Percentiles rank a stretch among this genome's conserved stretches.
These are phyloP conservation scores for Ceratocystiopsis sp. DNA, from an alignment of 2,329 filamentous ascomycete species.

Conservation along the genomic window DNA sequence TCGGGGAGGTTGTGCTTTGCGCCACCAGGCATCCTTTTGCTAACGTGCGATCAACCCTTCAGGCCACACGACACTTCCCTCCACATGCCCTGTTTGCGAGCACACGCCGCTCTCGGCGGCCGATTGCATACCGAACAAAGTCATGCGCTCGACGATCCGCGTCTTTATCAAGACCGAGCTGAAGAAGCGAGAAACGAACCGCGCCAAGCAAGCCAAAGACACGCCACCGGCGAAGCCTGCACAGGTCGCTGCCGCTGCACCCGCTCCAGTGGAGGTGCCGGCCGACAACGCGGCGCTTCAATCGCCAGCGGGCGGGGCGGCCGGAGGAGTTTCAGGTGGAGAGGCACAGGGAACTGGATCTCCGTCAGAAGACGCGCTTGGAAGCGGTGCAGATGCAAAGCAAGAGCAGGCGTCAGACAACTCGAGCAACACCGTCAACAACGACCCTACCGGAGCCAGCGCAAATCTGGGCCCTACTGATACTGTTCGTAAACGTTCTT, in stretches of 20 bases:
- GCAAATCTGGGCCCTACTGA: background rate
- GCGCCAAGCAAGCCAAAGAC: conserved; percentile 30
- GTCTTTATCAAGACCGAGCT: conserved; percentile 82
- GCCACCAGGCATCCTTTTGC: background rate
- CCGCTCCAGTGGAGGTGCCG: too few relatives aligned
- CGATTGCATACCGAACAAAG: conserved; percentile 78
- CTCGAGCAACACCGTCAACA: conserved; percentile 1
- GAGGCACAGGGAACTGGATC: conserved; percentile 1
- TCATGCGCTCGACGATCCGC: conserved; percentile 78
- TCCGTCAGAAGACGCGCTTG: too few relatives aligned
- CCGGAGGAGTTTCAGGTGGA: conserved; percentile 2
- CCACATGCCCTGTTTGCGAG: conserved; percentile 81
- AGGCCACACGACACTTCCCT: conserved; percentile 51
- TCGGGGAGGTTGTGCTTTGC: too few relatives aligned
- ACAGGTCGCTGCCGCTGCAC: conserved; percentile 12
- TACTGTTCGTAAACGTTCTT: conserved; percentile 8
- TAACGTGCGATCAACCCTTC: background rate
- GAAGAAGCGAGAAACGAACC: conserved; percentile 63
- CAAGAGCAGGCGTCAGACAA: conserved; percentile 3
- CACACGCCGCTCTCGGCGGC: conserved; percentile 76
- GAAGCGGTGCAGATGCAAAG: conserved; percentile 1
- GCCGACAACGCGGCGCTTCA: background rate
- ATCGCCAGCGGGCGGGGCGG: conserved; percentile 3
- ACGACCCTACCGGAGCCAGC: background rate
- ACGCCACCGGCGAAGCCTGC: conserved; percentile 16